A percentile compares a stretch with the other conserved stretches of the same genome.
phyloP scores from a whole-genome alignment of 83 land plant species.

The Picea abies region DNA sequence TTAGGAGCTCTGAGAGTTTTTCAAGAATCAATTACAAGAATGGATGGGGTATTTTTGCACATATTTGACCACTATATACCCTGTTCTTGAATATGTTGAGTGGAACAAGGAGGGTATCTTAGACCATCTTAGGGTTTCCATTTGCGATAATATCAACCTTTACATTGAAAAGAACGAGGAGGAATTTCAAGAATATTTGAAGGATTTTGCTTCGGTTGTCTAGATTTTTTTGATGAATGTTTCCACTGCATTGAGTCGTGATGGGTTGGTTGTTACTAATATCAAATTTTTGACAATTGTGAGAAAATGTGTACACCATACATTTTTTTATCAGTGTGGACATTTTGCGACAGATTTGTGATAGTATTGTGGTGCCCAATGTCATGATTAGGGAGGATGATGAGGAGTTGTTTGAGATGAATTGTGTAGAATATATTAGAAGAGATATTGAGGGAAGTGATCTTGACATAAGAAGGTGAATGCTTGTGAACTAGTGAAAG shows the following conservation, averaged over 20 bases:
- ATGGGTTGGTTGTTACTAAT: slow-evolving; percentile 77
- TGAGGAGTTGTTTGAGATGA: slow-evolving; percentile 93
- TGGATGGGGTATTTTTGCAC: slow-evolving; percentile 92
- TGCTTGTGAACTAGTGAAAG: slow-evolving; percentile 97
- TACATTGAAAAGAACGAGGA: slow-evolving; percentile 98
- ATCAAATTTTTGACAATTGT: slow-evolving; percentile 91
- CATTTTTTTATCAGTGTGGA: slow-evolving; percentile 63
- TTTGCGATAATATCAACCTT: slow-evolving; percentile 98
- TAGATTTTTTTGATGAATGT: slow-evolving; percentile 73
- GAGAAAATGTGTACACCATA: slow-evolving; percentile 87
- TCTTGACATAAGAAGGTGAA: slow-evolving; percentile 87
- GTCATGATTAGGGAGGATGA: slow-evolving; percentile 84
- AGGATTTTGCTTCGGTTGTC: slow-evolving; percentile 81
- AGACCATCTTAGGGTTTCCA: slow-evolving; percentile 79
- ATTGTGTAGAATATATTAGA: slow-evolving; percentile 85
- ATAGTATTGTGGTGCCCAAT: slow-evolving; percentile 90
- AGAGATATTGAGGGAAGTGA: slow-evolving; percentile 99
- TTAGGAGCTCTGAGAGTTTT: slow-evolving; percentile 95
- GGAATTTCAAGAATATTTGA: slow-evolving; percentile 76
- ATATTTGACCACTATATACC: slow-evolving; percentile 64
- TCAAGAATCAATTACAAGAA: slow-evolving; percentile 95
- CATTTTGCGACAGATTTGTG: slow-evolving; percentile 72
- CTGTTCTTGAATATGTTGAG: slow-evolving; percentile 42
- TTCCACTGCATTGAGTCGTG: slow-evolving; percentile 56
- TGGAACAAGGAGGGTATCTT: slow-evolving; percentile 55